phyloP scores from a whole-genome alignment of 257 asterid species.

The Handroanthus guayacan region DNA sequence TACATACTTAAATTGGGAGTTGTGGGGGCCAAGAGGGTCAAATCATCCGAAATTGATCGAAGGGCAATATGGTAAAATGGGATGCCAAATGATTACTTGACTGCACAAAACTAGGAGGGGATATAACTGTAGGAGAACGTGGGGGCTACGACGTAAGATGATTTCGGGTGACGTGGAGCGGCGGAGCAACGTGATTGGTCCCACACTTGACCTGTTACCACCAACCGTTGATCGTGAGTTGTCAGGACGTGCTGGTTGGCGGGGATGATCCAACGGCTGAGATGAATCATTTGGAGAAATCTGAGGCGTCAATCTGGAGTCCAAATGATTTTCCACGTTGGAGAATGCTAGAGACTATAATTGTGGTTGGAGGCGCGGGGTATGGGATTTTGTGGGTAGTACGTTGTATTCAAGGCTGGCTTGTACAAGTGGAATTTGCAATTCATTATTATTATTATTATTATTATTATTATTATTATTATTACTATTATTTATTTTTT shows the following conservation, averaged over 20 bases:
- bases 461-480: too few species aligned
- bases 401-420: slow-evolving; percentile 50
- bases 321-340: slow-evolving; percentile 45
- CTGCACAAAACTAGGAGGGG: not conserved
- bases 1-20: too few species aligned
- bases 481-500: too few species aligned
- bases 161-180: slow-evolving; percentile 62
- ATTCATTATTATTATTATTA: slow-evolving; percentile 19
- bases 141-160: slow-evolving; percentile 42
- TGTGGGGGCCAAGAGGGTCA: not conserved
- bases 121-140: slow-evolving; percentile 60
- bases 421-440: slow-evolving; percentile 39
- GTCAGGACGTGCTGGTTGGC: slow-evolving; percentile 48
- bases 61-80: slow-evolving; percentile 46
- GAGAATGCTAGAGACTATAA: slow-evolving; percentile 29
- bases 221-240: slow-evolving; percentile 63
- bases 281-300: slow-evolving; percentile 4
- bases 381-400: slow-evolving; percentile 53
- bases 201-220: slow-evolving; percentile 54
- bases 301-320: slow-evolving; percentile 42
- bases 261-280: slow-evolving; percentile 41
- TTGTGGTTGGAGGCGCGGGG: slow-evolving; percentile 42
- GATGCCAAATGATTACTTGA: slow-evolving; percentile 3
- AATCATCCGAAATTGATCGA: not conserved
- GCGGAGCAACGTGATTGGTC: slow-evolving; percentile 67